A percentile compares a stretch with the other conserved stretches of the same genome.
phyloP scores from a whole-genome alignment of 2,329 filamentous ascomycete genomes.

The Diaporthe vexans region DNA sequence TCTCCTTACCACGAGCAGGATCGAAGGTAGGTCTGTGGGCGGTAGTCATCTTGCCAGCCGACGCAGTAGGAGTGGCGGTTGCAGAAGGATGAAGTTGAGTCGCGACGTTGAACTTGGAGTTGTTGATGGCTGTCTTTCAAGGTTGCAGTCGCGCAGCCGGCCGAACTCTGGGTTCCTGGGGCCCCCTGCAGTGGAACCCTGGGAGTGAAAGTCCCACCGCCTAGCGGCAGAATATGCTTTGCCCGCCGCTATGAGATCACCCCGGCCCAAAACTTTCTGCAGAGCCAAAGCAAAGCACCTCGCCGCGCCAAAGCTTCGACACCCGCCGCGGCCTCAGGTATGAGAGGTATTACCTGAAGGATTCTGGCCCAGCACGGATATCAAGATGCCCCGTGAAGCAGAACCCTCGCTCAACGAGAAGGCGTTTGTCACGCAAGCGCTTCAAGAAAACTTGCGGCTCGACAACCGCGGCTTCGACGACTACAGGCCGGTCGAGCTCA shows the following conservation, averaged over 20 bases:
- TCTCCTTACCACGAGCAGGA: constrained; percentile 94
- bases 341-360: constrained; percentile 45
- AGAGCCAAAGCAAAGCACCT: background rate
- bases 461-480: constrained; percentile 87
- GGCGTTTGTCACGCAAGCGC: constrained; percentile 85
- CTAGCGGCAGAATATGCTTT: constrained; percentile 35
- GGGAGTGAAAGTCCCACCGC: constrained; percentile 37
- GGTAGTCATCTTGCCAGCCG: constrained; percentile 69
- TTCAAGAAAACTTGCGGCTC: constrained; percentile 84
- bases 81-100: background rate
- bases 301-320: constrained; percentile 22
- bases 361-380: constrained; percentile 37
- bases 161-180: constrained; percentile 32
- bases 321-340: constrained; percentile 27
- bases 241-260: constrained; percentile 30
- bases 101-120: background rate
- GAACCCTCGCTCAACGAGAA: constrained; percentile 92
- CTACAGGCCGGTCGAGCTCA: constrained; percentile 82
- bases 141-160: constrained; percentile 32
- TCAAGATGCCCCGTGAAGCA: constrained; percentile 87
- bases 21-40: constrained; percentile 94
- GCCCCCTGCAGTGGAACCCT: constrained; percentile 33
- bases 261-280: constrained; percentile 39
- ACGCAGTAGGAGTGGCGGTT: too few relatives aligned
- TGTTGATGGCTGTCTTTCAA: constrained; percentile 19